phyloP scores from a whole-genome alignment of 2,329 filamentous ascomycete genomes.

The Aureobasidium lini region DNA sequence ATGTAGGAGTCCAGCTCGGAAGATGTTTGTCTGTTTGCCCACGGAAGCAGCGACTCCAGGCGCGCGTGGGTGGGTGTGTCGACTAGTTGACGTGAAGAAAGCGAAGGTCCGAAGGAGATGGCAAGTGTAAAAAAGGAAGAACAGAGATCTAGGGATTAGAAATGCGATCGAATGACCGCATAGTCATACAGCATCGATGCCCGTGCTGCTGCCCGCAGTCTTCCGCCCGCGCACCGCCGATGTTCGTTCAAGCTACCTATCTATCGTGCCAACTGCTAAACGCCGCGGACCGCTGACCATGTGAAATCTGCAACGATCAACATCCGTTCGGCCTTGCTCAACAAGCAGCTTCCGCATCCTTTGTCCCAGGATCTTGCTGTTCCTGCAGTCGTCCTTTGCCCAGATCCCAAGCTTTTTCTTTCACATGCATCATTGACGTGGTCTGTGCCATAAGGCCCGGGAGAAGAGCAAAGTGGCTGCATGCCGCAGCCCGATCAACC shows the following conservation, averaged over 20 bases:
- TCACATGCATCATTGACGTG: conserved; percentile 9
- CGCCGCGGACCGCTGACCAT: neutral
- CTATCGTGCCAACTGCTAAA: neutral
- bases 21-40: neutral
- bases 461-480: conserved; percentile 11
- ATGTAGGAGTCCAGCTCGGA: conserved; percentile 12
- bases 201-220: neutral
- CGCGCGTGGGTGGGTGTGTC: conserved; percentile 1
- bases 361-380: neutral
- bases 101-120: conserved; percentile 7
- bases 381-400: neutral
- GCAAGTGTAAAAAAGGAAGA: conserved; percentile 1
- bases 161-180: conserved; percentile 6
- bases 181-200: conserved; percentile 3
- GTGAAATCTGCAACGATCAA: neutral
- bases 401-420: conserved; percentile 8
- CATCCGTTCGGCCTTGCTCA: neutral
- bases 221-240: conserved; percentile 1
- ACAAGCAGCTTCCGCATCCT: neutral
- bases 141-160: neutral
- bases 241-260: neutral
- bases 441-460: conserved; percentile 8
- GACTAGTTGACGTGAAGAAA: neutral
- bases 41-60: conserved; percentile 13
- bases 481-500: conserved; percentile 6